Base-by-base conservation (phyloP, 768 basidiomycete genomes). In the Tulasnella sp. region DNA sequence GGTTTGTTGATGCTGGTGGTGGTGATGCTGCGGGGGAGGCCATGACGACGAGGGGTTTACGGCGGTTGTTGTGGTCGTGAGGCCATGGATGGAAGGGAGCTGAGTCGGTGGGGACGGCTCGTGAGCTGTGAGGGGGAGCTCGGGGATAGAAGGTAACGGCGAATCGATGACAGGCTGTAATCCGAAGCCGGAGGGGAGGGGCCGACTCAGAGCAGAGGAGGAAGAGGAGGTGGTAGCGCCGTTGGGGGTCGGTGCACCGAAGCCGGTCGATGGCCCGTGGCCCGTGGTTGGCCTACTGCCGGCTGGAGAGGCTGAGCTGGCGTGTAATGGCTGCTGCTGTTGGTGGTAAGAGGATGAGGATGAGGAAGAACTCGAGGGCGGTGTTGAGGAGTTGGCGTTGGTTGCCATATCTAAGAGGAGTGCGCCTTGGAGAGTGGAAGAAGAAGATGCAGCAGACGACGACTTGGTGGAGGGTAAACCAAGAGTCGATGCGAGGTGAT, bases 131-230 rank as follows among this genome's bases (percentile, higher is more conserved):
- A 54, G 54, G n/a, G 54, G 54, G 54, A 54, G 54, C 54, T 54
- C 54, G 54, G 54, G 54, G 54, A 54, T 54, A 54, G 54, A 54
- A 54, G 54, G 54, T 14, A 54, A 11, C 54, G 54, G 54, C 54
- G 54, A 54, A 54, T 54, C 54, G 54, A 54, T 54, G 54, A 54
- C 54, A 54, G 54, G 54, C 54, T 54, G 54, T n/a, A 54, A 54
- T n/a, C 54, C 54, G 54, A 54, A 54, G 54, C 54, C 54, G 54
- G 54, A 54, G 54, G 54, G 54, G n/a, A 54, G 54, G 11, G 54
- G 24, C 54, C 54, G 54, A 54, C 54, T 54, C 54, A 54, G 54
- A 24, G 54, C 22, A 9, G 54, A 54, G 22, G 54, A 8, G 54
- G 54, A 54, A 7, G 54, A 54, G 54, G 54, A 7, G 22, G 54